phyloP scores from a whole-genome alignment of 2,329 filamentous ascomycete species.

The Calonectria honghensis region DNA sequence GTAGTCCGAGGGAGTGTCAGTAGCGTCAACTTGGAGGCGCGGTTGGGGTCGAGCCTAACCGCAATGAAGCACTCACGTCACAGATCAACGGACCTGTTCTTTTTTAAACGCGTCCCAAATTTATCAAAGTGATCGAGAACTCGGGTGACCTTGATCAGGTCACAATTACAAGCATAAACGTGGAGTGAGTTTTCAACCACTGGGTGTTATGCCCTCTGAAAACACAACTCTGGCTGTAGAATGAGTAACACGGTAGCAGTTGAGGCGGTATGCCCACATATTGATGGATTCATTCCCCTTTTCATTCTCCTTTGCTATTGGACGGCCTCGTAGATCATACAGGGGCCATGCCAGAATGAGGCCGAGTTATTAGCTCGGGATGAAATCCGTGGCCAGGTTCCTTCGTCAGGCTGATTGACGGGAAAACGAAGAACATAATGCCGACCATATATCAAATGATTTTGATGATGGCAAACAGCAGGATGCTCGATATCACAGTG shows the following conservation, averaged over 20 bases:
- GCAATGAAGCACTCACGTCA: background rate
- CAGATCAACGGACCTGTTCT: background rate
- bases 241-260: background rate
- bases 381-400: background rate
- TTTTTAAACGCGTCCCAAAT: background rate
- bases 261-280: background rate
- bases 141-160: background rate
- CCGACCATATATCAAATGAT: background rate
- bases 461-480: too few relatives aligned
- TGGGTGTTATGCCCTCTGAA: background rate
- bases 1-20: slow-evolving; percentile 12
- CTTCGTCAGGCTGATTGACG: background rate
- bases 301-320: background rate
- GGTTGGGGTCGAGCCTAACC: background rate
- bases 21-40: background rate
- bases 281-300: background rate
- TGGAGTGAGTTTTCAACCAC: background rate
- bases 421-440: background rate
- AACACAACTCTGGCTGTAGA: background rate
- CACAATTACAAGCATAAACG: background rate
- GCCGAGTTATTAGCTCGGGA: slow-evolving; percentile 8
- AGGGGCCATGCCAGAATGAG: slow-evolving; percentile 13
- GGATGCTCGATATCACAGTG: background rate
- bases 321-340: background rate
- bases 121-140: background rate